These are phyloP conservation scores for Samsoniella hepiali DNA, from an alignment of 2,329 filamentous ascomycete genomes.

Conservation along the genomic window DNA sequence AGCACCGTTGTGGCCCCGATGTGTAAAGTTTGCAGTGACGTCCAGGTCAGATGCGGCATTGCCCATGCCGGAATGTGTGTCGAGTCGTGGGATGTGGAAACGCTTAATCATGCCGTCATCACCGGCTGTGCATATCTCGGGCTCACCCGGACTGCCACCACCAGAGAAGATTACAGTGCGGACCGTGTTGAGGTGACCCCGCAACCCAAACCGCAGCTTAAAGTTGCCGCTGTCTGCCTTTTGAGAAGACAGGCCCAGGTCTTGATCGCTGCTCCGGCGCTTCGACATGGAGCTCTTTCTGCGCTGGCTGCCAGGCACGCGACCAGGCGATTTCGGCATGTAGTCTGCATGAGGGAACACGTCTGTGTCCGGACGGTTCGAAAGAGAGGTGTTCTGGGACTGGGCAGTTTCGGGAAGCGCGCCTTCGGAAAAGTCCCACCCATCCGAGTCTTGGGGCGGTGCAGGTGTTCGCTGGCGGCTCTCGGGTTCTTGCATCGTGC, in stretches of 20 bases:
- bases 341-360: constrained; percentile 80
- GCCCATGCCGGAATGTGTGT: constrained; percentile 44
- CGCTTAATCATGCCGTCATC: constrained; percentile 96
- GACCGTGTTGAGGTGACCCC: constrained; percentile 91
- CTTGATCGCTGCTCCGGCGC: constrained; percentile 66
- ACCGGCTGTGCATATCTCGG: constrained; percentile 92
- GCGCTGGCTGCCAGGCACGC: constrained; percentile 65
- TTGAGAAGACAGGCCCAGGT: constrained; percentile 49
- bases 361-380: constrained; percentile 78
- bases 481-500: constrained; percentile 39
- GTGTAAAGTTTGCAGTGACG: constrained; percentile 90
- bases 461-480: constrained; percentile 44
- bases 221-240: constrained; percentile 74
- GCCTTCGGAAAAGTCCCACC: constrained; percentile 90
- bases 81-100: constrained; percentile 89
- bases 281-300: constrained; percentile 77
- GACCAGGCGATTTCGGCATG: constrained; percentile 74
- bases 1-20: constrained; percentile 86
- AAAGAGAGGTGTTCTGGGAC: constrained; percentile 45
- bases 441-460: constrained; percentile 59
- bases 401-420: constrained; percentile 56
- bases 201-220: constrained; percentile 86
- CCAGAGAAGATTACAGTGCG: constrained; percentile 95
- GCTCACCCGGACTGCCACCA: constrained; percentile 90
- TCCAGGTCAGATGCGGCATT: constrained; percentile 75